Evolutionary conservation across 345 rosid genomes (phyloP), one percentile per base, ranked within the genome.

Genomic region (Populus alba): DNA sequence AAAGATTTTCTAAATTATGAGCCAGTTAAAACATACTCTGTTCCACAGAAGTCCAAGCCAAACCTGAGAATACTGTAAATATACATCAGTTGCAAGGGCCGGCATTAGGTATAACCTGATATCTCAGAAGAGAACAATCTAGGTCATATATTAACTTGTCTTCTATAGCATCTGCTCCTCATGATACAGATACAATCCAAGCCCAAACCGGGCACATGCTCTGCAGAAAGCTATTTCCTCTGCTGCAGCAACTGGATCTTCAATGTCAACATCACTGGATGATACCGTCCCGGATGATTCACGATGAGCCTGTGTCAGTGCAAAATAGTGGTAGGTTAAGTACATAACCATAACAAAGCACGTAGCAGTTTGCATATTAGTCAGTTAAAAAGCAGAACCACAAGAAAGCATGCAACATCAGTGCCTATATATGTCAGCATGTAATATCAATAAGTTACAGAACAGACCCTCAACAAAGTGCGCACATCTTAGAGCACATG

Each of bases 151-250:
- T 17, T 38, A 27, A 63, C 80, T 53, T 45, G 18, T 38, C 49
- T 65, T 81, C 75, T 66, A 13, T 23, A 6, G 70, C 23, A 73
- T 79, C 87, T 91, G 89, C 70, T 90, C 85, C 85, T 91, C 98
- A 71, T 93, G 98, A 80, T 91, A 93, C 13, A 95, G 89, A 78
- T 95, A 91, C 86, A 95, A 83, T 80, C 99, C 99, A 55, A 95
- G 97, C 61, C 99, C 99, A 79, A 95, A 93, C 71, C 98, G 91
- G 53, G 99, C 97, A 83, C 99, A 95, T 8, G 97, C 97, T 73
- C 89, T 90, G 90, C 99, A 92, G 85, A 93, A 95, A 53, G 99
- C 98, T 68, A 91, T 90, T 88, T 93, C 99, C 86, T 95, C 99
- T 2, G 99, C 99, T 66, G 92, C 91, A 76, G 96, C 82, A 77